Percentiles rank a stretch among this genome's conserved stretches.
These are phyloP conservation scores for Cercophora newfieldiana DNA, from an alignment of 495 filamentous ascomycete genomes.

Conservation along the genomic window DNA sequence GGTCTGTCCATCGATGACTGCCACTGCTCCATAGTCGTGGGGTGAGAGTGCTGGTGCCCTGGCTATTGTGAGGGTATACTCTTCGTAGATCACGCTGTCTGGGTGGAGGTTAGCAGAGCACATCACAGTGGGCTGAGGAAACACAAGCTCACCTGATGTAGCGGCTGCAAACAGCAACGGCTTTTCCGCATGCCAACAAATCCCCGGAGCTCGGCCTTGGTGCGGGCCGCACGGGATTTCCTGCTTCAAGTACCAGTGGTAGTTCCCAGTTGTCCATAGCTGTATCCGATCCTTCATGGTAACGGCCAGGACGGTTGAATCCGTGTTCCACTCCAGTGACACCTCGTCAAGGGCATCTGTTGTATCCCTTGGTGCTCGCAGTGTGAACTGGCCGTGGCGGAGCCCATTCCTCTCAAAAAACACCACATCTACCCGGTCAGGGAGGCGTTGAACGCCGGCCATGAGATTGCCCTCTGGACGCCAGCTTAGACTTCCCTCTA, in stretches of 20 bases:
- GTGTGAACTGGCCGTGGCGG: constrained; percentile 85
- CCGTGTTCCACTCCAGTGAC: constrained; percentile 78
- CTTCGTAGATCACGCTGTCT: constrained; percentile 58
- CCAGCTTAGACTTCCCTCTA: constrained; percentile 89
- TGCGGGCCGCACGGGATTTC: constrained; percentile 57
- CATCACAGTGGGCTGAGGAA: constrained; percentile 3
- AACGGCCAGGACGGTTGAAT: constrained; percentile 88
- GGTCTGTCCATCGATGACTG: constrained; percentile 80
- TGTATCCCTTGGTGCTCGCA: constrained; percentile 61
- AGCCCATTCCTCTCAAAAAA: constrained; percentile 98
- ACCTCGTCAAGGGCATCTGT: constrained; percentile 59
- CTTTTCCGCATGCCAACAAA: constrained; percentile 82
- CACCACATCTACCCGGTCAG: constrained; percentile 74
- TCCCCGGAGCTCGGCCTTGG: constrained; percentile 22
- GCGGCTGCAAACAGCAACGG: constrained; percentile 63
- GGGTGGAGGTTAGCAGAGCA: constrained; percentile 27
- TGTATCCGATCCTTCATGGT: constrained; percentile 73
- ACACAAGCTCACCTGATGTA: constrained; percentile 36
- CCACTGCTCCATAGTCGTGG: constrained; percentile 76
- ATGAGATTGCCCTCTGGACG: constrained; percentile 86
- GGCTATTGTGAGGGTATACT: constrained; percentile 68
- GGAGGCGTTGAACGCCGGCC: constrained; percentile 72
- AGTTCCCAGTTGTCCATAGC: constrained; percentile 96
- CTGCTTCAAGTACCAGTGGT: constrained; percentile 98
- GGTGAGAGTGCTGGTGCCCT: constrained; percentile 69